Conservation (phyloP, 371 early-diverging fungal genomes). For the Apophysomyces elegans region DNA sequence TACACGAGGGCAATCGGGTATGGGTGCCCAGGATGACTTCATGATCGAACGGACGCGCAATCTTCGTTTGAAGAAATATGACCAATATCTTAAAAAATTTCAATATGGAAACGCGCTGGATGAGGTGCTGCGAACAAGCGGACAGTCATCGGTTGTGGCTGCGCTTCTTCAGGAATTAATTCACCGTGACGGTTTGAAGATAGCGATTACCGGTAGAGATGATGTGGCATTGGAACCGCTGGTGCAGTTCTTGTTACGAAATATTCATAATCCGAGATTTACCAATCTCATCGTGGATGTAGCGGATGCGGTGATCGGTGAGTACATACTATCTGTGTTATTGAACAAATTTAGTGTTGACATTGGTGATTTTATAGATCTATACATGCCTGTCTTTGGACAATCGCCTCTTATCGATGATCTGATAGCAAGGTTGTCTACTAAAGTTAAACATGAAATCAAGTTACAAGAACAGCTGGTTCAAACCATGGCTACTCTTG, state of each 20-base stretch:
- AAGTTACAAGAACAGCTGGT: constrained; percentile 74
- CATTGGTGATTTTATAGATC: constrained; percentile 50
- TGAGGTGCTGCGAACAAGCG: constrained; percentile 60
- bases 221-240: constrained; percentile 85
- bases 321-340: constrained; percentile 2
- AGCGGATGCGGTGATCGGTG: constrained; percentile 75
- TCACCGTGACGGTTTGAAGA: constrained; percentile 79
- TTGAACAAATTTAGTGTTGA: background rate
- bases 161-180: constrained; percentile 88
- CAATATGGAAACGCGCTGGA: constrained; percentile 91
- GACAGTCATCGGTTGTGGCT: constrained; percentile 58
- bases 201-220: constrained; percentile 86
- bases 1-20: constrained; percentile 63
- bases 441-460: constrained; percentile 76
- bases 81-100: constrained; percentile 79
- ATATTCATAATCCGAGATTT: constrained; percentile 81
- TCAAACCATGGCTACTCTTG: constrained; percentile 81
- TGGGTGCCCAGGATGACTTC: constrained; percentile 62
- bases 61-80: constrained; percentile 74
- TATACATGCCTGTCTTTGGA: constrained; percentile 79
- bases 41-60: constrained; percentile 68
- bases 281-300: constrained; percentile 79
- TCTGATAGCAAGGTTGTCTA: constrained; percentile 61
- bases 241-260: constrained; percentile 74
- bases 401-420: constrained; percentile 79